Evolutionary conservation across 2,329 filamentous ascomycete genomes (phyloP), one percentile per base, ranked within the genome.

Genomic region (Neodidymelliopsis sp.): DNA sequence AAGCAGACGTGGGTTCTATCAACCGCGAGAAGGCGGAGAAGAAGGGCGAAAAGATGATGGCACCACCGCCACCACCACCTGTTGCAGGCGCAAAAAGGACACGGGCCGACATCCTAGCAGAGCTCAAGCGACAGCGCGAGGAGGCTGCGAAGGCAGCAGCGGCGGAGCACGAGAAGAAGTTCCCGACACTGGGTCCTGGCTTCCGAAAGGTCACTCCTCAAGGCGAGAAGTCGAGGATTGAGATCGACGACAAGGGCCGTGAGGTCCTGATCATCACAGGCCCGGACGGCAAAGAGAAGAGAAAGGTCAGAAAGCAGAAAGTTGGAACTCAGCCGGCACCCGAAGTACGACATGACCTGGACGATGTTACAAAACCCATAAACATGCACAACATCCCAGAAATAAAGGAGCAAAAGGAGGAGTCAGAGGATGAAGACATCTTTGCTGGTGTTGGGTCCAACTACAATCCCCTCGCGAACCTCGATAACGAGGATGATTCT

Each of bases 1-100:
- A 82, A 57, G 88, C 89, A 72, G 85, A 90, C 69, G 80, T 93
- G 19, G 86, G 84, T 23, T 83, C 88, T 10, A 77, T 89, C 58
- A 62, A 89, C 64, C 80, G 85, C 48, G 81, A 87, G 64, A 75
- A 77, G 57, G 73, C 71, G 31, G 76, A 79, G 57, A 84, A 84
- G 70, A 80, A 77, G 54, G 82, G 81, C 2, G 75, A 71, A 30
- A 79, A 79, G 70, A 77, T 78, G 11, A 71, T 72, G 1, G 65
- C 63, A 6, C 56, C 63, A 5, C 77, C 78, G 7, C 55, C 62
- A 7, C 53, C 60, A 2, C 77, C 78, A 8, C 57, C 73, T 9
- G 61, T 76, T 20, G 75, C 75, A 22, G 78, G 79, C 1, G 71
- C 73, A 54, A 84, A 80, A 68, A 74, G 81, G 58, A 82, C 76